These are phyloP conservation scores for Trypanosoma congolense DNA, from an alignment of 208 protist species.

Conservation along the genomic window DNA sequence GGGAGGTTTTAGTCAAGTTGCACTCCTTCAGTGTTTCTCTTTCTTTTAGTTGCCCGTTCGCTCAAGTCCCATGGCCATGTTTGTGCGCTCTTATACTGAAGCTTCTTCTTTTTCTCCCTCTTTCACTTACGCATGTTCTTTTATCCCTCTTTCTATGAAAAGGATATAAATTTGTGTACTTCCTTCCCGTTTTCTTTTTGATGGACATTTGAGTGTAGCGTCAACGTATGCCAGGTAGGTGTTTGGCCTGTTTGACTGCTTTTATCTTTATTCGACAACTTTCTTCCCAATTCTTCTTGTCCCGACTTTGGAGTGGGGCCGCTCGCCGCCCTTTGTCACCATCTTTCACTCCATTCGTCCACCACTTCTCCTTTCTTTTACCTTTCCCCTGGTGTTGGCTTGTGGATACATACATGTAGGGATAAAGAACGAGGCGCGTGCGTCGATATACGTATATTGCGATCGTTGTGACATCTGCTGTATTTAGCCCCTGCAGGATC, in stretches of 20 bases:
- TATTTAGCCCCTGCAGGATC: too few species aligned
- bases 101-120: background rate
- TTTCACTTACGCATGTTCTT: background rate
- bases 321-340: background rate
- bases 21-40: background rate
- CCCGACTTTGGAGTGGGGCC: background rate
- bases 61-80: background rate
- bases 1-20: background rate
- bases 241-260: background rate
- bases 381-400: too few species aligned
- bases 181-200: conserved; percentile 2
- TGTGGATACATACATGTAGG: too few species aligned
- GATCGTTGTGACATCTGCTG: too few species aligned
- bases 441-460: too few species aligned
- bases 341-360: background rate
- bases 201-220: background rate
- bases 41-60: background rate
- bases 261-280: conserved; percentile 6
- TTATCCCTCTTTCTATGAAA: background rate
- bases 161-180: background rate
- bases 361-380: too few species aligned
- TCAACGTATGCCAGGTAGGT: background rate
- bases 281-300: conserved; percentile 11
- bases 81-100: background rate
- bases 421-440: too few species aligned